These are phyloP conservation scores for Amylostereum areolatum DNA, from an alignment of 1,284 basidiomycete species.

Conservation along the genomic window DNA sequence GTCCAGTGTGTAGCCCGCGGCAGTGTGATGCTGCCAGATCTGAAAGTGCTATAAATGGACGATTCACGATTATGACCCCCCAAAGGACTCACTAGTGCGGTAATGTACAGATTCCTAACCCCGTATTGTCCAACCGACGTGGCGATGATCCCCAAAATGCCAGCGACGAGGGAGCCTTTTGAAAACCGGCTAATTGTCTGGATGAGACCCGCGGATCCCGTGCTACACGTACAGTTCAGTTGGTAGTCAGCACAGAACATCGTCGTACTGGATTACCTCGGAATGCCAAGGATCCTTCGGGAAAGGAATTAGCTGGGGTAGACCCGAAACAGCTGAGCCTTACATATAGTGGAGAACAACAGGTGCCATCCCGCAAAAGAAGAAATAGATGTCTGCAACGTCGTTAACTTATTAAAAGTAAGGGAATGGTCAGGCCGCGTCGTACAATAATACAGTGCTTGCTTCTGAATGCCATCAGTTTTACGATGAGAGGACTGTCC, in stretches of 20 bases:
- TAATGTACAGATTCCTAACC: conserved; percentile 76
- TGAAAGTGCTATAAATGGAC: conserved; percentile 23
- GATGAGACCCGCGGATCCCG: conserved; percentile 93
- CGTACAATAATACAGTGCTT: conserved; percentile 81
- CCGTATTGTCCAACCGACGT: conserved; percentile 86
- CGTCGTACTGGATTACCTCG: conserved; percentile 40
- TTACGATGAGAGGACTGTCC: too few relatives aligned
- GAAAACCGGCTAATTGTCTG: conserved; percentile 81
- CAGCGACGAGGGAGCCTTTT: conserved; percentile 61
- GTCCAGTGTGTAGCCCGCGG: conserved; percentile 78
- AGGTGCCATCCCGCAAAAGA: conserved; percentile 95
- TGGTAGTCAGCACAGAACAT: conserved; percentile 4
- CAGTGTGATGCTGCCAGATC: conserved; percentile 83
- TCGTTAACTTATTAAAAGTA: not conserved
- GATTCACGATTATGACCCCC: not conserved
- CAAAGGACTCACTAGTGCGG: conserved; percentile 49
- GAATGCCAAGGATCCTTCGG: conserved; percentile 80
- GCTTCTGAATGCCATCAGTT: conserved; percentile 47
- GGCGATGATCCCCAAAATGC: conserved; percentile 72
- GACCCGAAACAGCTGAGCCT: conserved; percentile 22
- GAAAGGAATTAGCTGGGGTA: conserved; percentile 7
- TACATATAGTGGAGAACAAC: conserved; percentile 82
- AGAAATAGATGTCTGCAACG: conserved; percentile 82
- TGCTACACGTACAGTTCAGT: conserved; percentile 40
- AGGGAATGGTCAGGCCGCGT: conserved; percentile 3